phyloP scores from a whole-genome alignment of 352 stramenopile species.

The Pythium rishiriense region DNA sequence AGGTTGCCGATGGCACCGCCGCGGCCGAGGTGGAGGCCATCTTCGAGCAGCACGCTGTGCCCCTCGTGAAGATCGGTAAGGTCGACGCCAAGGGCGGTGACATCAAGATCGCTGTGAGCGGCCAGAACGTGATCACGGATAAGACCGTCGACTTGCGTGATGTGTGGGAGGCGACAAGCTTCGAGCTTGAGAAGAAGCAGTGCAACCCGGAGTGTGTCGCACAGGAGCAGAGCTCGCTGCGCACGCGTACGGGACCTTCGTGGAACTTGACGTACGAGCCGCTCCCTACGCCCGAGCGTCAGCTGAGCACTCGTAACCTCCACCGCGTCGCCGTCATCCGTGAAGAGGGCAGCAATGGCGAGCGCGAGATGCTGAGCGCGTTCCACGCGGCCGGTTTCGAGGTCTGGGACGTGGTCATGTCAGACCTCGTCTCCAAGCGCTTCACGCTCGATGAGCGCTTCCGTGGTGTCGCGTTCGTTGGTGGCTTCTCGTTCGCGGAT shows the following conservation, averaged over 20 bases:
- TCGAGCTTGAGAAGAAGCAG: conserved; percentile 97
- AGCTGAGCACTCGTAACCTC: conserved; percentile 79
- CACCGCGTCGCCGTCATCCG: conserved; percentile 96
- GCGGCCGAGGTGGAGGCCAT: conserved; percentile 78
- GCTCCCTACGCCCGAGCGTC: conserved; percentile 74
- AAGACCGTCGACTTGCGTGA: conserved; percentile 90
- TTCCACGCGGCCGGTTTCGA: conserved; percentile 98
- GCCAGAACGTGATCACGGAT: conserved; percentile 69
- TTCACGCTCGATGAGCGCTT: conserved; percentile 93
- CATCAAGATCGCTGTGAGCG: conserved; percentile 91
- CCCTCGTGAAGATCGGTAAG: conserved; percentile 89
- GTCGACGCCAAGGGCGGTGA: conserved; percentile 77
- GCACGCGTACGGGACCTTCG: conserved; percentile 77
- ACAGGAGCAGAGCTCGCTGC: conserved; percentile 92
- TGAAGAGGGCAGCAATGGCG: conserved; percentile 99
- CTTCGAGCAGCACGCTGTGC: conserved; percentile 85
- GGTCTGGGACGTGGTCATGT: conserved; percentile 98
- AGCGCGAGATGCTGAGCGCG: conserved; percentile 98
- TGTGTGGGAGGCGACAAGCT: conserved; percentile 99
- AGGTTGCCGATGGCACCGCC: conserved; percentile 80
- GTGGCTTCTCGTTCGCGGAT: conserved; percentile 99
- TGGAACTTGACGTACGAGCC: conserved; percentile 92
- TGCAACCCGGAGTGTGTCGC: conserved; percentile 95
- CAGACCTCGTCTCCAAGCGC: conserved; percentile 92
- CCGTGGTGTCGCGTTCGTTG: conserved; percentile 97